Evolutionary conservation across 2,329 filamentous ascomycete species (phyloP).

Genomic region (Chrysoporthe austroafricana): DNA sequence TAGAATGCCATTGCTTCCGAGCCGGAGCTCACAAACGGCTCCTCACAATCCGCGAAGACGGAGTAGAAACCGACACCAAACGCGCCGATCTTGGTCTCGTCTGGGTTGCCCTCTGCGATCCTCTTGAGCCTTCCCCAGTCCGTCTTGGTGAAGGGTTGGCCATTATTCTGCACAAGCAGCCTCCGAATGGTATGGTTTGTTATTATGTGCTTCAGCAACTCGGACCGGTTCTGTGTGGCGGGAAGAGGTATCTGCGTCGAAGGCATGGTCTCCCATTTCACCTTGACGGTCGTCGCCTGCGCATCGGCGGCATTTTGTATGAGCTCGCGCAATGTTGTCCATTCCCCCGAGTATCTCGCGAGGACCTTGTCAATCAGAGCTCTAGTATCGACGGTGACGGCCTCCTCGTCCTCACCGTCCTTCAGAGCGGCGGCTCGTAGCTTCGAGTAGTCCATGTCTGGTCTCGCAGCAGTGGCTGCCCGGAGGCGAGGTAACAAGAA

Average conservation of each 20-base stretch:
- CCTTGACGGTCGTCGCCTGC: slow-evolving; percentile 83
- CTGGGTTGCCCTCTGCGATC: slow-evolving; percentile 98
- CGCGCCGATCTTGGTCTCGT: slow-evolving; percentile 98
- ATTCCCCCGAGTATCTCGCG: slow-evolving; percentile 94
- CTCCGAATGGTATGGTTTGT: slow-evolving; percentile 84
- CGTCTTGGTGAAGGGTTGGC: slow-evolving; percentile 81
- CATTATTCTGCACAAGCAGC: slow-evolving; percentile 91
- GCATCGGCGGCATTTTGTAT: slow-evolving; percentile 99
- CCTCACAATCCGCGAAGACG: slow-evolving; percentile 97
- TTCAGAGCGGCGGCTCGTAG: slow-evolving; percentile 86
- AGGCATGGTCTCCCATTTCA: slow-evolving; percentile 90
- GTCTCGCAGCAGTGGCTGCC: slow-evolving; percentile 10
- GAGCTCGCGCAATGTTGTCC: slow-evolving; percentile 86
- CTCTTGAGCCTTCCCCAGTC: slow-evolving; percentile 94
- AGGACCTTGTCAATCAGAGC: slow-evolving; percentile 98
- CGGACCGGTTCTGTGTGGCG: slow-evolving; percentile 65
- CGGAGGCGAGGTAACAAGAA: not conserved
- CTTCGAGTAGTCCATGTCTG: slow-evolving; percentile 70
- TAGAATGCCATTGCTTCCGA: slow-evolving; percentile 96
- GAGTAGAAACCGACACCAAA: slow-evolving; percentile 99
- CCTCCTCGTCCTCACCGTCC: slow-evolving; percentile 89
- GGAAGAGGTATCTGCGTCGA: slow-evolving; percentile 78
- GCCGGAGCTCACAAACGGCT: slow-evolving; percentile 94
- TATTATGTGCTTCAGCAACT: slow-evolving; percentile 80
- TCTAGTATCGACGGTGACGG: slow-evolving; percentile 95